Evolutionary conservation across 2,329 filamentous ascomycete species (phyloP).

Genomic region (Fusarium sp.): DNA sequence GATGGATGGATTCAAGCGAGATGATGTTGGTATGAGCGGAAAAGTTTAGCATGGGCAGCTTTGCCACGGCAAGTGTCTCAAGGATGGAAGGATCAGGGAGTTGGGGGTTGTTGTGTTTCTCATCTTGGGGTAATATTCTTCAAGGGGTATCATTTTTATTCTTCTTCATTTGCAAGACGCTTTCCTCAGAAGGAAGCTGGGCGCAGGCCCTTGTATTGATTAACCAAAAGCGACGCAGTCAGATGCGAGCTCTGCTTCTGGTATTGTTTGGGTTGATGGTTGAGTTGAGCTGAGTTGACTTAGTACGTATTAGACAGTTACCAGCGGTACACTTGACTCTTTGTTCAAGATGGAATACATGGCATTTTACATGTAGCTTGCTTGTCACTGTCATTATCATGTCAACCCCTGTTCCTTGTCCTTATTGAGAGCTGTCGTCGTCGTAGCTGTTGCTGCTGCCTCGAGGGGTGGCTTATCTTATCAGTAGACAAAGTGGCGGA

Average conservation of each 20-base stretch:
- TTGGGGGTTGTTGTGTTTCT: slow-evolving; percentile 40
- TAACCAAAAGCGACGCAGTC: slow-evolving; percentile 12
- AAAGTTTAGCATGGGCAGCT: slow-evolving; percentile 32
- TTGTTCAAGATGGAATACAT: not conserved
- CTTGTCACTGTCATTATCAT: not conserved
- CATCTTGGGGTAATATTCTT: slow-evolving; percentile 20
- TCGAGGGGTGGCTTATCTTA: slow-evolving; percentile 41
- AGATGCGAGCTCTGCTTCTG: slow-evolving; percentile 16
- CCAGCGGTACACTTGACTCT: not conserved
- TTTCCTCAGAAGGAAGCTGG: slow-evolving; percentile 34
- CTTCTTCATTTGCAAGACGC: slow-evolving; percentile 22
- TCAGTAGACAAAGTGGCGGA: slow-evolving; percentile 29
- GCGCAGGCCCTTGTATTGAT: slow-evolving; percentile 39
- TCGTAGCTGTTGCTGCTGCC: slow-evolving; percentile 40
- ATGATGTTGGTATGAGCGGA: slow-evolving; percentile 27
- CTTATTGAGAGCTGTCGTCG: slow-evolving; percentile 22
- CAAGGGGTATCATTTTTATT: not conserved
- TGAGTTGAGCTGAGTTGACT: not conserved
- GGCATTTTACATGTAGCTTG: not conserved
- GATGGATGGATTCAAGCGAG: slow-evolving; percentile 27
- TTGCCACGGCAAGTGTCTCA: slow-evolving; percentile 26
- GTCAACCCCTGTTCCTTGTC: not conserved
- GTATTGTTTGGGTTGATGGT: not conserved
- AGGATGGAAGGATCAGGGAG: slow-evolving; percentile 33
- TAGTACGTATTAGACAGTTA: not conserved